phyloP scores from a whole-genome alignment of 768 basidiomycete species.

The Boletellus sp. region DNA sequence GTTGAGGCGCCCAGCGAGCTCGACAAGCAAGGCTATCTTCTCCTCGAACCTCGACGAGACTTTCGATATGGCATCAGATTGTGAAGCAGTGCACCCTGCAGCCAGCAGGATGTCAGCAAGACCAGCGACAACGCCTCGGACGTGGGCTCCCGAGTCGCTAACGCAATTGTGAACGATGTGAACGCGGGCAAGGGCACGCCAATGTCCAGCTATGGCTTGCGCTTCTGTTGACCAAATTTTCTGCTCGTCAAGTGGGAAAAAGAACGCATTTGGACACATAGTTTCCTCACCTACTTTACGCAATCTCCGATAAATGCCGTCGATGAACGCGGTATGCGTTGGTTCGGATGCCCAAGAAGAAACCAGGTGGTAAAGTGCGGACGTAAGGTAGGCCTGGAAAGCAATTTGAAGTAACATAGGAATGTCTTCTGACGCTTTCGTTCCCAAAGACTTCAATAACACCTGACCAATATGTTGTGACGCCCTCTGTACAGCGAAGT shows the following conservation, averaged over 20 bases:
- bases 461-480: not conserved
- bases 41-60: slow-evolving; percentile 2
- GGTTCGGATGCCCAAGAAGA: slow-evolving; percentile 10
- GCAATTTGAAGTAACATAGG: slow-evolving; percentile 11
- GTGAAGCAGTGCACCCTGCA: slow-evolving; percentile 6
- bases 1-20: slow-evolving; percentile 10
- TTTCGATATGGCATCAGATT: not conserved
- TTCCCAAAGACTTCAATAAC: not conserved
- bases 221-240: slow-evolving; percentile 3
- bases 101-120: slow-evolving; percentile 7
- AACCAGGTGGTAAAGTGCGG: not conserved
- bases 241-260: not conserved
- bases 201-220: slow-evolving; percentile 12
- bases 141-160: not conserved
- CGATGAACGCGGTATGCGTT: slow-evolving; percentile 2
- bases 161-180: not conserved
- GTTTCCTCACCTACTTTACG: slow-evolving; percentile 5
- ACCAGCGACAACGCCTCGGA: not conserved
- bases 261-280: not conserved
- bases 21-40: slow-evolving; percentile 4
- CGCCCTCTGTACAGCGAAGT: not conserved
- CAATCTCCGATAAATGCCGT: slow-evolving; percentile 8
- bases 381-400: slow-evolving; percentile 7
- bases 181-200: slow-evolving; percentile 8
- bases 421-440: not conserved